Evolutionary conservation across 768 basidiomycete genomes (phyloP).

Genomic region (Holtermannia corniformis): DNA sequence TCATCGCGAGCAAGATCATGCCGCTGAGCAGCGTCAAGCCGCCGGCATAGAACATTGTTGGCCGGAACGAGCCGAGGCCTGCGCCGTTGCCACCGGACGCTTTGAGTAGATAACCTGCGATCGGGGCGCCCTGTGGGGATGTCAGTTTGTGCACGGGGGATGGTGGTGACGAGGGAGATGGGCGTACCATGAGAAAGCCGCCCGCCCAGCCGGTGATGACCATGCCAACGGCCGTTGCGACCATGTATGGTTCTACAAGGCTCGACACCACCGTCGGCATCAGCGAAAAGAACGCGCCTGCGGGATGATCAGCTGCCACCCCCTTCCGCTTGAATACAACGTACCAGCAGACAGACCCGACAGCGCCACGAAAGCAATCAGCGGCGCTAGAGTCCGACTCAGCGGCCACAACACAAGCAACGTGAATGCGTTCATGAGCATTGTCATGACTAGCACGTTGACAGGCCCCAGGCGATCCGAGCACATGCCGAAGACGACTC

Average conservation of each 20-base stretch:
- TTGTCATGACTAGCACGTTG: conserved; percentile 43
- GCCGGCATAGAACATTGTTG: conserved; percentile 26
- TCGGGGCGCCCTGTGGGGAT: conserved; percentile 19
- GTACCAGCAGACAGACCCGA: no score
- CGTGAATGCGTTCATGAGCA: conserved; percentile 41
- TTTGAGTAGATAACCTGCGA: conserved; percentile 28
- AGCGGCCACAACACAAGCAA: conserved; percentile 44
- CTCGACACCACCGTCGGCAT: conserved; percentile 22
- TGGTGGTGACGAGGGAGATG: no score
- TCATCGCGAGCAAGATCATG: conserved; percentile 6
- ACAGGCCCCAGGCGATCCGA: conserved; percentile 44
- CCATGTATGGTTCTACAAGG: conserved; percentile 7
- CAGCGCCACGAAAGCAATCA: conserved; percentile 21
- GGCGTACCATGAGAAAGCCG: conserved; percentile 4
- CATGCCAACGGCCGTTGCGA: conserved; percentile 17
- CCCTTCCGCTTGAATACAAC: no score
- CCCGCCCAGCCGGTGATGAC: conserved; percentile 8
- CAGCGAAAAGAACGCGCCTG: conserved; percentile 18
- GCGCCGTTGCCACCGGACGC: conserved; percentile 19
- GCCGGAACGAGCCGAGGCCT: conserved; percentile 21
- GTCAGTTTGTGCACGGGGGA: no score
- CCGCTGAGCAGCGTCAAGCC: conserved; percentile 13
- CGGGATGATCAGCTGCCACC: no score
- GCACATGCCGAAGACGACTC: conserved; percentile 42
- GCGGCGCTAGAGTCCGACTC: conserved; percentile 12